Conservation (phyloP, 768 basidiomycete genomes). For the Chlorophyllum brunneum region DNA sequence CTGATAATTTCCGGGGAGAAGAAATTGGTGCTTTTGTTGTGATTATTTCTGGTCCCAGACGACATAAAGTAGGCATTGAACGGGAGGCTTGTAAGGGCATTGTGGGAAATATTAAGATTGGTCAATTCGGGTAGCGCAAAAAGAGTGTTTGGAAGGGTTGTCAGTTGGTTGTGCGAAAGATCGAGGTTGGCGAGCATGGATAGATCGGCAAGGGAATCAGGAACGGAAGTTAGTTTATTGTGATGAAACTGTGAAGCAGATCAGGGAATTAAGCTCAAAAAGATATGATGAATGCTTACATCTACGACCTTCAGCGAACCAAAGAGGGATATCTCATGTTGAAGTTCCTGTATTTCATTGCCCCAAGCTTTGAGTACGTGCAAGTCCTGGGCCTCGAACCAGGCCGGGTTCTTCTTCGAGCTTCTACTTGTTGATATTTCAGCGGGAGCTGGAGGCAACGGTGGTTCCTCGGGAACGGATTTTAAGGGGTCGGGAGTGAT, state of each 20-base stretch:
- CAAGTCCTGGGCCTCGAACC: conserved; percentile 83
- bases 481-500: conserved; percentile 68
- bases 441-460: conserved; percentile 36
- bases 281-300: conserved; percentile 38
- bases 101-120: conserved; percentile 69
- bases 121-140: conserved; percentile 68
- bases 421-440: conserved; percentile 32
- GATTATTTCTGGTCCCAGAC: conserved; percentile 21
- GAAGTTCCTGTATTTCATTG: conserved; percentile 76
- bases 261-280: conserved; percentile 9
- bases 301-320: conserved; percentile 79
- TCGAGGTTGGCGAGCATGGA: conserved; percentile 64
- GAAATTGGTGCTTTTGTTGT: conserved; percentile 46
- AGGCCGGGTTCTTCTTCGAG: conserved; percentile 50
- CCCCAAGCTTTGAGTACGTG: conserved; percentile 73
- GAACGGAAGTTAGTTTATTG: conserved; percentile 62
- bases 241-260: conserved; percentile 56
- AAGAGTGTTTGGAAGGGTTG: conserved; percentile 56
- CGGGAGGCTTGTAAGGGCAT: conserved; percentile 55
- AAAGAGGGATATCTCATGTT: conserved; percentile 80
- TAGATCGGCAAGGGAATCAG: conserved; percentile 65
- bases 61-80: conserved; percentile 56
- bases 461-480: conserved; percentile 60
- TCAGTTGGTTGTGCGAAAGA: conserved; percentile 69
- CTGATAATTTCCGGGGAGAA: conserved; percentile 62